Conservation (phyloP, 2,329 filamentous ascomycete genomes). For the Aciculosporium take region DNA sequence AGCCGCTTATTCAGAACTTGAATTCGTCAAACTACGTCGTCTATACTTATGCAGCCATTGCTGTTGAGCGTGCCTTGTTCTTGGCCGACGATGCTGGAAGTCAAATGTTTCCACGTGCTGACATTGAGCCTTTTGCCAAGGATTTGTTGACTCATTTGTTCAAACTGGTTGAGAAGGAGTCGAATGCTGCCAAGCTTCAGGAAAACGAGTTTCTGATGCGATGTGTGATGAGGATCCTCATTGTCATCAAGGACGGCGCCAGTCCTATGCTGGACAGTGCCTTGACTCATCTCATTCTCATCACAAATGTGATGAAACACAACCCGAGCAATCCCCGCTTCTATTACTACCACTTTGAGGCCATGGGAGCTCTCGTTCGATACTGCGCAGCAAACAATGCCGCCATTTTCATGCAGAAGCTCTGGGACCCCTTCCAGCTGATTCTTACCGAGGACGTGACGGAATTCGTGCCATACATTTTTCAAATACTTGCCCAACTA, state of each 20-base stretch:
- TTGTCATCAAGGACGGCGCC: conserved; percentile 79
- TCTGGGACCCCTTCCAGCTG: conserved; percentile 72
- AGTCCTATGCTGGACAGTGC: conserved; percentile 60
- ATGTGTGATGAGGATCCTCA: conserved; percentile 92
- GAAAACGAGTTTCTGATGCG: conserved; percentile 99
- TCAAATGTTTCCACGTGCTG: conserved; percentile 64
- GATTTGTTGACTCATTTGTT: conserved; percentile 84
- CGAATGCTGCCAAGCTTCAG: conserved; percentile 79
- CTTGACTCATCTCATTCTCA: conserved; percentile 71
- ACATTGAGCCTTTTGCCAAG: conserved; percentile 69
- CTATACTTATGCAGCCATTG: conserved; percentile 93
- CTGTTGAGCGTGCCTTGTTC: conserved; percentile 83
- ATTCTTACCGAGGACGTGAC: conserved; percentile 73
- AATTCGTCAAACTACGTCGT: conserved; percentile 87
- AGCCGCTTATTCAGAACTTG: conserved; percentile 80
- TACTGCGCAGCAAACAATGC: conserved; percentile 52
- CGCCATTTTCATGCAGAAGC: conserved; percentile 59
- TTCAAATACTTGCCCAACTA: conserved; percentile 85
- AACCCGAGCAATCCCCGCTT: conserved; percentile 97
- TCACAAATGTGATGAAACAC: conserved; percentile 80
- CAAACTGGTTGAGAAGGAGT: conserved; percentile 74
- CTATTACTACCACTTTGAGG: conserved; percentile 98
- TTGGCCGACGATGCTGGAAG: conserved; percentile 62
- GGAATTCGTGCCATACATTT: conserved; percentile 94
- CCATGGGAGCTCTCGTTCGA: conserved; percentile 71